phyloP scores from a whole-genome alignment of 1,284 basidiomycete species.

The Coriolopsis trogii region DNA sequence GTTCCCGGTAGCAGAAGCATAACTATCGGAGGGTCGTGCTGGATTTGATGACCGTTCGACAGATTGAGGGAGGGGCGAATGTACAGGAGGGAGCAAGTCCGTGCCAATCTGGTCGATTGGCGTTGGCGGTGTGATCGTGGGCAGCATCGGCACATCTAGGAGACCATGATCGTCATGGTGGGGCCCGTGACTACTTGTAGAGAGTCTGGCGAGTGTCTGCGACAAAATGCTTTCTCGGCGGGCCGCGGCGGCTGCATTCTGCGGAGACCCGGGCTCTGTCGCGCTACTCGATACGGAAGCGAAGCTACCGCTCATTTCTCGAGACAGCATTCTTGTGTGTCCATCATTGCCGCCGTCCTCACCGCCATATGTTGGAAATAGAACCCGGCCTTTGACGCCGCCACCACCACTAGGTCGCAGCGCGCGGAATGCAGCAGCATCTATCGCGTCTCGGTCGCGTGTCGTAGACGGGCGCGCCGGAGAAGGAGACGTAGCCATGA shows the following conservation, averaged over 20 bases:
- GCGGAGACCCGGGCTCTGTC: conserved; percentile 28
- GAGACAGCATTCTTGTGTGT: conserved; percentile 26
- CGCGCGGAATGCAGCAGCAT: conserved; percentile 55
- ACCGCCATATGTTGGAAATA: conserved; percentile 52
- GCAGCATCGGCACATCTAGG: conserved; percentile 25
- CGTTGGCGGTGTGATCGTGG: conserved; percentile 41
- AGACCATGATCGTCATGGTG: conserved; percentile 3
- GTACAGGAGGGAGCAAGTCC: conserved; percentile 32
- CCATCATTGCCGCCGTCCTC: conserved; percentile 26
- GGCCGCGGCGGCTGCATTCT: conserved; percentile 17
- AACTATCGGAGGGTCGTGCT: not conserved
- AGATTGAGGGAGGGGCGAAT: conserved; percentile 33
- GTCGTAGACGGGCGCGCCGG: conserved; percentile 60
- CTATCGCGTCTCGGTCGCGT: conserved; percentile 51
- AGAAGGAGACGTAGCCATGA: conserved; percentile 79
- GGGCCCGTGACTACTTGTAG: conserved; percentile 2
- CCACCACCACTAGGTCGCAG: conserved; percentile 48
- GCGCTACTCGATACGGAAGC: conserved; percentile 30
- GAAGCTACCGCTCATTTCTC: conserved; percentile 36
- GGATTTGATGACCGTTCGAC: conserved; percentile 3
- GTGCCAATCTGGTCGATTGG: conserved; percentile 34
- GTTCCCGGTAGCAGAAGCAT: conserved; percentile 5
- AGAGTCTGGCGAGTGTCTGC: conserved; percentile 1
- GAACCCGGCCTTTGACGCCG: conserved; percentile 66
- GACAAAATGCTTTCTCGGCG: conserved; percentile 2